Base-by-base conservation (phyloP, 345 rosid species). In the Crucihimalaya himalaica region DNA sequence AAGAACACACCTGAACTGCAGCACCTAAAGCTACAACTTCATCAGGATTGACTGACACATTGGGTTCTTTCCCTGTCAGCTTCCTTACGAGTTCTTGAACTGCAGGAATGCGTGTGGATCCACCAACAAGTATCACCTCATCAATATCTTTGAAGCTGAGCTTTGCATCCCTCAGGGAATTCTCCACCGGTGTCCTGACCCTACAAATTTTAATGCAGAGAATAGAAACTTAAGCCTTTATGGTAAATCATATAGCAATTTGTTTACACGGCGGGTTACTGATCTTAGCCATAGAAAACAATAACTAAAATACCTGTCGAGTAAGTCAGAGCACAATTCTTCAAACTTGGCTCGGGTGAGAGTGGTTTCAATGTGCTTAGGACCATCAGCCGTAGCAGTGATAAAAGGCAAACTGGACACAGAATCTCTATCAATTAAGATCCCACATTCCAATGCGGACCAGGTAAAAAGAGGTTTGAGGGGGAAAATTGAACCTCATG, bases 11-110 rank as follows among this genome's bases (percentile, higher is more conserved):
- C 97, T 94, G 99, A 43, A 94, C 99, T 12, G 99, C 97, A 82
- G 97, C 99, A 25, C 97, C 97, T 2, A 89, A 71, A 54, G 99
- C 99, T 64, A 94, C 99, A 68, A 94, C 99, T 78, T 94, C 97
- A 71, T 94, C 99, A 2, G 99, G 99, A 72, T 94, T 94, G 21
- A 94, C 97, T 0, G 96, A 86, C 71, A 94, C 97, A 74, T 94
- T 94, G 6, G 99, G 99, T 14, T 89, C 96, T 81, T 89, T 94
- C 57, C 97, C 92, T 0, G 93, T 94, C 80, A 91, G 18, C 85
- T 87, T 89, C 84, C 84, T 91, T 27, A 91, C 97, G 20, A 94
- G 90, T 74, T 85, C 93, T 80, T 91, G 97, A 39, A 94, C 97
- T 55, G 97, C 96, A 39, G 95, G 97, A 50, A 94, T 94, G 29